Evolutionary conservation across 352 stramenopile species (phyloP).

Genomic region (Pythium graminicola): DNA sequence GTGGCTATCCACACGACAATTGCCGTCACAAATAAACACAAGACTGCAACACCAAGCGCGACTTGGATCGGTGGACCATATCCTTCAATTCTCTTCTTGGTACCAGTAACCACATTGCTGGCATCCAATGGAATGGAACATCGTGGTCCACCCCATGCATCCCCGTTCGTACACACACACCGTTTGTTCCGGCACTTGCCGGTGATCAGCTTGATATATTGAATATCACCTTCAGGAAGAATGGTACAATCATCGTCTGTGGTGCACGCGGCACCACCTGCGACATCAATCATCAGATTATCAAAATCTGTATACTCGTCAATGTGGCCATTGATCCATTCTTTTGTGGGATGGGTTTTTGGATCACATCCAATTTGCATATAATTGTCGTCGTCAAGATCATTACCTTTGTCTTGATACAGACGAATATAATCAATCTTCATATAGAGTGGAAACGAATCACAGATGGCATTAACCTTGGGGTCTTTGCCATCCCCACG

Average conservation of each 20-base stretch:
- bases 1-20: too few relatives aligned
- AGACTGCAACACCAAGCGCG: too few relatives aligned
- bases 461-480: slow-evolving; percentile 48
- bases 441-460: slow-evolving; percentile 58
- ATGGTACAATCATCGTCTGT: slow-evolving; percentile 56
- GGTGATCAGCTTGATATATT: too few relatives aligned
- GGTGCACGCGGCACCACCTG: slow-evolving; percentile 52
- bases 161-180: too few relatives aligned
- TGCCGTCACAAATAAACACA: too few relatives aligned
- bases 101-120: too few relatives aligned
- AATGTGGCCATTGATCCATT: slow-evolving; percentile 76
- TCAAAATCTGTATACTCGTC: slow-evolving; percentile 63
- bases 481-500: slow-evolving; percentile 39
- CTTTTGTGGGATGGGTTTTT: slow-evolving; percentile 45
- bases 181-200: too few relatives aligned
- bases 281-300: slow-evolving; percentile 53
- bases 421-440: slow-evolving; percentile 78
- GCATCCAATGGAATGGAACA: too few relatives aligned
- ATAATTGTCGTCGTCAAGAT: slow-evolving; percentile 36
- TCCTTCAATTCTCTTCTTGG: too few relatives aligned
- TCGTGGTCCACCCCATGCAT: too few relatives aligned
- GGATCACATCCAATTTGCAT: slow-evolving; percentile 47
- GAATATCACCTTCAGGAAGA: too few relatives aligned
- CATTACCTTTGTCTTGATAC: slow-evolving; percentile 45
- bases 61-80: too few relatives aligned